phyloP scores from a whole-genome alignment of 83 land plant species.

The Picea engelmannii region DNA sequence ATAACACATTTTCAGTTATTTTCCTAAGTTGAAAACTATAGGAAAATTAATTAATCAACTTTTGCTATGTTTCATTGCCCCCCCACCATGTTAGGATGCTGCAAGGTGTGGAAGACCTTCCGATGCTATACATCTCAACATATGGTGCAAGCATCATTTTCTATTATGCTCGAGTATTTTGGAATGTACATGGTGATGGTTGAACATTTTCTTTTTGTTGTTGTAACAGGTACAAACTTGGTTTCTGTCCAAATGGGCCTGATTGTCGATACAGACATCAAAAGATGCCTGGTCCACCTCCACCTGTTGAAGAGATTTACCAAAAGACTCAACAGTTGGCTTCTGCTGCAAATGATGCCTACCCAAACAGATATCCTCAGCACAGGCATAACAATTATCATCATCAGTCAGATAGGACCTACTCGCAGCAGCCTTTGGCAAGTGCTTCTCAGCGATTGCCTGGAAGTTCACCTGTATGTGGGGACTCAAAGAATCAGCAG shows the following conservation, averaged over 20 bases:
- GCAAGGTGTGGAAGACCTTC: too few species aligned
- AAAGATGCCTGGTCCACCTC: conserved; percentile 98
- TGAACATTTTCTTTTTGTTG: conserved; percentile 15
- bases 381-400: conserved; percentile 34
- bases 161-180: neutral
- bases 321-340: conserved; percentile 86
- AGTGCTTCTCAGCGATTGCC: conserved; percentile 20
- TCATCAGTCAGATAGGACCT: conserved; percentile 50
- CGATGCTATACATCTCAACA: too few species aligned
- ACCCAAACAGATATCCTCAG: conserved; percentile 57
- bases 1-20: too few species aligned
- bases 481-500: conserved; percentile 32
- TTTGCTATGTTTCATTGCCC: too few species aligned
- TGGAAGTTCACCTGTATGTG: conserved; percentile 25
- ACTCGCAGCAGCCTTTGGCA: conserved; percentile 27
- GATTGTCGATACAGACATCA: conserved; percentile 98
- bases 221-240: conserved; percentile 86
- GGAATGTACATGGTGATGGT: neutral
- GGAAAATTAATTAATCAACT: too few species aligned
- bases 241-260: conserved; percentile 98
- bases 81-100: too few species aligned
- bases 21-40: too few species aligned
- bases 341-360: conserved; percentile 43
- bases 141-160: neutral
- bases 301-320: conserved; percentile 88